Evolutionary conservation across 2,329 filamentous ascomycete genomes (phyloP).

Genomic region (Aureobasidium sp.): DNA sequence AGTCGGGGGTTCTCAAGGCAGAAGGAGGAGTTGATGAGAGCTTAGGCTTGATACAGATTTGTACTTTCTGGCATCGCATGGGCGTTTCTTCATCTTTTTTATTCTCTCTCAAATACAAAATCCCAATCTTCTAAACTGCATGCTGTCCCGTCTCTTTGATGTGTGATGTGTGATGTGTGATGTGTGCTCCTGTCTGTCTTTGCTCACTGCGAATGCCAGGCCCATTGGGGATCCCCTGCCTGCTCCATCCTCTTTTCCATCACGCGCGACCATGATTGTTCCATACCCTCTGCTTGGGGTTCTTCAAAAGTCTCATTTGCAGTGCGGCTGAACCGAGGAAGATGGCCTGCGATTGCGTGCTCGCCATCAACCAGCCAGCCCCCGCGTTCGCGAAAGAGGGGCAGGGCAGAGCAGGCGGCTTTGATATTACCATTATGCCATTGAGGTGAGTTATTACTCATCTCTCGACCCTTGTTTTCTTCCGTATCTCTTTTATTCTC

Average conservation of each 20-base stretch:
- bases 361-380: background rate
- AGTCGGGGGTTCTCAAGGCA: background rate
- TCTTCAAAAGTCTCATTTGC: too few species aligned
- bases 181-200: too few species aligned
- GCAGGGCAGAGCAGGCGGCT: background rate
- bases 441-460: background rate
- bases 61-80: constrained; percentile 9
- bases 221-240: too few species aligned
- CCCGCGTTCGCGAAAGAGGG: constrained; percentile 4
- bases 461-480: background rate
- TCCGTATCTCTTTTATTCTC: background rate
- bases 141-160: too few species aligned
- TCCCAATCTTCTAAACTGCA: background rate
- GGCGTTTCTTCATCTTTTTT: constrained; percentile 7
- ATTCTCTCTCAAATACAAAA: constrained; percentile 8
- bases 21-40: constrained; percentile 5
- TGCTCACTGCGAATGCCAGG: too few species aligned
- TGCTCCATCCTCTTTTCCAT: too few species aligned
- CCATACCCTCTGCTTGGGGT: too few species aligned
- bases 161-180: too few species aligned
- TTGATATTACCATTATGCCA: too few species aligned
- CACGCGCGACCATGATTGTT: too few species aligned
- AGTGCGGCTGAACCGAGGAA: background rate
- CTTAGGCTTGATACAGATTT: constrained; percentile 8
- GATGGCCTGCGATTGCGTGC: background rate